Base-by-base conservation (phyloP, 441 rosid species). In the Daphne laureola region DNA sequence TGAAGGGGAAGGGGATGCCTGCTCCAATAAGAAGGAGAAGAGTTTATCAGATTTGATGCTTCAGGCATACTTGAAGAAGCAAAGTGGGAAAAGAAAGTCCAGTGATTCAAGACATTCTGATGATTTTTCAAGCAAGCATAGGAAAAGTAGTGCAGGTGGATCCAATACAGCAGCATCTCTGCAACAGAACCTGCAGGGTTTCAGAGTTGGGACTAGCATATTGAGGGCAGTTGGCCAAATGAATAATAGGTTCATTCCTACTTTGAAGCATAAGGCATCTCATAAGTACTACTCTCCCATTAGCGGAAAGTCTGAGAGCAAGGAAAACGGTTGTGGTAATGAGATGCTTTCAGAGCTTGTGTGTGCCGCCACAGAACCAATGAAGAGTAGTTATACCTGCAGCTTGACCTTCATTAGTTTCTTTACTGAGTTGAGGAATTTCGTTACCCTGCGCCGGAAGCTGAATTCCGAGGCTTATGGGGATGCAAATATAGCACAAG, bases 121-220 rank as follows among this genome's bases (percentile, higher is more conserved):
- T 65, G 70, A 65, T 49, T 55, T 51, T 8, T 64, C 38, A 62
- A 40, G 51, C 42, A 73, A 77, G 64, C 53, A 64, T 38, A 64
- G 67, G 54, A 62, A 60, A 48, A 55, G 51, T 67, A 46, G 62
- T 54, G n/a, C 81, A 43, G 16, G 53, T 15, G 66, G 43, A 43
- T 63, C 46, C 21, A 53, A 41, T 54, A 49, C 43, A 43, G 51
- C 43, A 43, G 69, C 67, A 25, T 68, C 81, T 60, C 53, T 48
- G 40, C 74, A 68, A 57, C 27, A 53, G 40, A 70, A 73, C 65
- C 70, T 21, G 25, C 25, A 62, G 64, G 66, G 67, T 60, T 79
- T 69, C 2, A 78, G 82, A 17, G 77, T 82, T 55, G 90, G 88
- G 63, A 81, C 73, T 57, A 77, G 85, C 70, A 79, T 81, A 51